phyloP scores from a whole-genome alignment of 345 rosid species.

The Syzygium oleosum region DNA sequence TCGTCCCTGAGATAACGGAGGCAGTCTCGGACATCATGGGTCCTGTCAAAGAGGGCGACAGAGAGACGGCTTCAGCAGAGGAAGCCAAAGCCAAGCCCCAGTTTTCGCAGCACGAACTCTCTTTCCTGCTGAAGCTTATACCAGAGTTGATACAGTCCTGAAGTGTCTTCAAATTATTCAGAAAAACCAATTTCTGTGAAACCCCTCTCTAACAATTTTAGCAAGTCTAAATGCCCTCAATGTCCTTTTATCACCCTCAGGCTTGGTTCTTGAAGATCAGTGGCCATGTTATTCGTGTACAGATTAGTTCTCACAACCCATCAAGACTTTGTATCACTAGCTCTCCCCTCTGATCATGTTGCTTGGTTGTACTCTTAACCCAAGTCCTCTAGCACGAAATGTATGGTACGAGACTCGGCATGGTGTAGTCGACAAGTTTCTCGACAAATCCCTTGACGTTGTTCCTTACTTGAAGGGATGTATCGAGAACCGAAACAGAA shows the following conservation, averaged over 20 bases:
- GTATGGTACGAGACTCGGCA: background rate
- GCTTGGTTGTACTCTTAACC: background rate
- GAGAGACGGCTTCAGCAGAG: background rate
- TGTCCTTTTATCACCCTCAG: background rate
- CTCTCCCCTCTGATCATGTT: background rate
- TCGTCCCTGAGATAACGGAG: slow-evolving; percentile 63
- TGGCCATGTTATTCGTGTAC: background rate
- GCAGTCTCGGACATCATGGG: slow-evolving; percentile 37
- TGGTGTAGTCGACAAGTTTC: background rate
- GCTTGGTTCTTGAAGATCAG: background rate
- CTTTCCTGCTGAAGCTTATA: slow-evolving; percentile 79
- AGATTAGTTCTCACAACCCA: background rate
- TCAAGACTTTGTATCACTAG: background rate
- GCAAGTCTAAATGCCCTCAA: background rate
- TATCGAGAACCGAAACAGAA: too few species aligned
- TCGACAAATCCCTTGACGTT: background rate
- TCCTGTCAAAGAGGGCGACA: slow-evolving; percentile 15
- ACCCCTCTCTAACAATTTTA: background rate
- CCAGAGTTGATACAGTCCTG: slow-evolving; percentile 60
- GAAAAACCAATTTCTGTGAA: background rate
- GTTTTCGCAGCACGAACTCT: slow-evolving; percentile 60
- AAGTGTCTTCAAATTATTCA: background rate
- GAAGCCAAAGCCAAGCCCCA: slow-evolving; percentile 24
- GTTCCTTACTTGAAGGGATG: too few species aligned
- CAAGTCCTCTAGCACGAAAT: background rate